phyloP scores from a whole-genome alignment of 768 basidiomycete genomes.

The Terana coerulea region DNA sequence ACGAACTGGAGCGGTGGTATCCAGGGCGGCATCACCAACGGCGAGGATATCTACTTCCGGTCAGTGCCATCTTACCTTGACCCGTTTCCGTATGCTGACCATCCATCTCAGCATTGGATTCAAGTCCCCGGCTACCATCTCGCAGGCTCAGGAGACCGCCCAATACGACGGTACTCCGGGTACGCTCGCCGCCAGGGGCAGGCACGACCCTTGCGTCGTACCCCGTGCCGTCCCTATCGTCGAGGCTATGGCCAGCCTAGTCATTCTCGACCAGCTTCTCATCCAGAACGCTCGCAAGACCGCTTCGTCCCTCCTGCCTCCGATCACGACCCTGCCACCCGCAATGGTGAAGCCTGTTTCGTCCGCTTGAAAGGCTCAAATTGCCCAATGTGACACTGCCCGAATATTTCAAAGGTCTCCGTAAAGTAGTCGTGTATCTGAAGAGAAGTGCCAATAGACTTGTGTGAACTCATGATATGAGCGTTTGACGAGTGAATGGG shows the following conservation, averaged over 20 bases:
- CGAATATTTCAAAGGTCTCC: neutral
- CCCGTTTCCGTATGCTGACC: neutral
- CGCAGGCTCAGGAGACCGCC: slow-evolving; percentile 84
- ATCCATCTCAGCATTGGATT: slow-evolving; percentile 70
- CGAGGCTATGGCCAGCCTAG: slow-evolving; percentile 95
- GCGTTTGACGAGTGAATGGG: neutral
- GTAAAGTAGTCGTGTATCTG: slow-evolving; percentile 1
- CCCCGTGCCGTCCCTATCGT: slow-evolving; percentile 97
- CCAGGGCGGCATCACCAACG: slow-evolving; percentile 97
- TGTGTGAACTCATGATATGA: neutral
- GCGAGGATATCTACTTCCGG: slow-evolving; percentile 98
- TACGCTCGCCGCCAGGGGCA: slow-evolving; percentile 82
- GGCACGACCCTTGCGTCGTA: slow-evolving; percentile 97
- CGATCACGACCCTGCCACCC: slow-evolving; percentile 83
- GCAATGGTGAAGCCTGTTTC: slow-evolving; percentile 75
- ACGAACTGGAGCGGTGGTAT: slow-evolving; percentile 98
- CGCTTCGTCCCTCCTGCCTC: slow-evolving; percentile 74
- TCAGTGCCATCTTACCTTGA: slow-evolving; percentile 32
- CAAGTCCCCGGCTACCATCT: slow-evolving; percentile 98
- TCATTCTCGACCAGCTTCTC: slow-evolving; percentile 91
- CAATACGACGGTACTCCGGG: slow-evolving; percentile 93
- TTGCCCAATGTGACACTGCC: too few relatives aligned
- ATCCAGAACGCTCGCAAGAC: slow-evolving; percentile 83
- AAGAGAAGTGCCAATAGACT: neutral
- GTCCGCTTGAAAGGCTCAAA: neutral